These are phyloP conservation scores for Ceratobasidium sp. DNA, from an alignment of 1,284 basidiomycete genomes.

Conservation along the genomic window DNA sequence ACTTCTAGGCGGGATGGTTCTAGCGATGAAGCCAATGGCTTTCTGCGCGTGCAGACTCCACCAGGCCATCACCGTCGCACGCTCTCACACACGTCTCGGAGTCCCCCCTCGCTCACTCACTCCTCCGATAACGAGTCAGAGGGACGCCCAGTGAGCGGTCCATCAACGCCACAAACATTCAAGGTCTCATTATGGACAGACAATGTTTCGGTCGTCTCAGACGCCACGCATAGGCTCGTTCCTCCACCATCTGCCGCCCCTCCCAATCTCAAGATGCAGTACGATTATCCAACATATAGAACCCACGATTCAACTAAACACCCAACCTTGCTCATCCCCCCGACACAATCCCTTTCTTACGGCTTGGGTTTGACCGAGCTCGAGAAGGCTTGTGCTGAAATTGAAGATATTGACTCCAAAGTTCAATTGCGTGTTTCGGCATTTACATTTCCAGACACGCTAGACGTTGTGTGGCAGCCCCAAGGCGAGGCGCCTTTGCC, in stretches of 20 bases:
- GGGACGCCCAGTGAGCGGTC: not conserved
- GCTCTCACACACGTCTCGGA: not conserved
- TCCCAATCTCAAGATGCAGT: not conserved
- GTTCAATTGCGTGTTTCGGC: constrained; percentile 16
- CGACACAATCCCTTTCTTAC: not conserved
- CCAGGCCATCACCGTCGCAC: not conserved
- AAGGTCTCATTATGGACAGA: constrained; percentile 29
- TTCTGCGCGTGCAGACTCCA: constrained; percentile 2
- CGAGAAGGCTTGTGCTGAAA: not conserved
- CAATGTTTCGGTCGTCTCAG: not conserved
- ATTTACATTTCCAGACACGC: constrained; percentile 16
- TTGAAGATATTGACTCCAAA: constrained; percentile 24
- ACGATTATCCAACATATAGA: no score
- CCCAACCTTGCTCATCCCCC: not conserved
- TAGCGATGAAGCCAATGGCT: no score
- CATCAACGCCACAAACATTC: constrained; percentile 11
- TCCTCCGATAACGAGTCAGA: constrained; percentile 41
- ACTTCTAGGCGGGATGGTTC: no score
- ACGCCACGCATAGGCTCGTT: not conserved
- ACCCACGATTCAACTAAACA: not conserved
- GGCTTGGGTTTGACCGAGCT: not conserved
- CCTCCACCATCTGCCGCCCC: not conserved
- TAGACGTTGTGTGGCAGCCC: not conserved
- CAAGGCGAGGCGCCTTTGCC: not conserved
- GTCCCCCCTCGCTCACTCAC: constrained; percentile 27